Evolutionary conservation across 2,329 filamentous ascomycete genomes (phyloP).

Genomic region (Scortechinia acanthostroma): DNA sequence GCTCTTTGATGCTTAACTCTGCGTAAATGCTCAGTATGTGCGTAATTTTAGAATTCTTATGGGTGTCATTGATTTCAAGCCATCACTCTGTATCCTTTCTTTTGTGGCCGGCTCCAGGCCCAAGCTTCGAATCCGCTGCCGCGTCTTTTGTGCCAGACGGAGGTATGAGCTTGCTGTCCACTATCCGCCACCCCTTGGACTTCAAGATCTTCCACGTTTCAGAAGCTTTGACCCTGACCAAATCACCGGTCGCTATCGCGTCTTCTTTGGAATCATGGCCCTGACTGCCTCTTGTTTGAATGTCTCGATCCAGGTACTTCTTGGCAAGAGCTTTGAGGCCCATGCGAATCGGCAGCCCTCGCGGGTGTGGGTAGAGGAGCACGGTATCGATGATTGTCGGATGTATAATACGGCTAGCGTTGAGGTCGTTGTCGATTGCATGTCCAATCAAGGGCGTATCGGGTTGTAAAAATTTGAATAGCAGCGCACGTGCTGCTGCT

Average conservation of each 20-base stretch:
- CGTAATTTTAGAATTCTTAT: too few species aligned
- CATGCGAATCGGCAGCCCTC: conserved; percentile 65
- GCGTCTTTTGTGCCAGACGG: neutral
- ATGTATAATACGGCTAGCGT: conserved; percentile 76
- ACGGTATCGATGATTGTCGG: conserved; percentile 80
- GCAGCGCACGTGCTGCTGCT: conserved; percentile 63
- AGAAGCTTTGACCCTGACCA: conserved; percentile 67
- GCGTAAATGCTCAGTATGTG: too few species aligned
- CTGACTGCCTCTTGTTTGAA: conserved; percentile 62
- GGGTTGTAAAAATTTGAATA: conserved; percentile 71
- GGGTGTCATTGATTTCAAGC: too few species aligned
- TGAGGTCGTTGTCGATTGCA: conserved; percentile 91
- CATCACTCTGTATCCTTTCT: too few species aligned
- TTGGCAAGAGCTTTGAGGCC: conserved; percentile 71
- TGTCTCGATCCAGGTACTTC: conserved; percentile 63
- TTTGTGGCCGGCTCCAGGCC: neutral
- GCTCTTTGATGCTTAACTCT: too few species aligned
- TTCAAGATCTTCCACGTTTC: conserved; percentile 65
- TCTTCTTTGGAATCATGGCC: conserved; percentile 94
- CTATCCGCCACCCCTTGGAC: conserved; percentile 58
- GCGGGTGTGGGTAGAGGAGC: conserved; percentile 70
- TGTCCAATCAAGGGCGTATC: conserved; percentile 83
- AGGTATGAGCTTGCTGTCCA: conserved; percentile 29
- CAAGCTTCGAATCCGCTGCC: neutral
- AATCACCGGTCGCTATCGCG: conserved; percentile 77